A percentile compares a stretch with the other conserved stretches of the same genome.
Conservation (phyloP, 2,329 filamentous ascomycete genomes). For the Scedosporium minutisporum region DNA sequence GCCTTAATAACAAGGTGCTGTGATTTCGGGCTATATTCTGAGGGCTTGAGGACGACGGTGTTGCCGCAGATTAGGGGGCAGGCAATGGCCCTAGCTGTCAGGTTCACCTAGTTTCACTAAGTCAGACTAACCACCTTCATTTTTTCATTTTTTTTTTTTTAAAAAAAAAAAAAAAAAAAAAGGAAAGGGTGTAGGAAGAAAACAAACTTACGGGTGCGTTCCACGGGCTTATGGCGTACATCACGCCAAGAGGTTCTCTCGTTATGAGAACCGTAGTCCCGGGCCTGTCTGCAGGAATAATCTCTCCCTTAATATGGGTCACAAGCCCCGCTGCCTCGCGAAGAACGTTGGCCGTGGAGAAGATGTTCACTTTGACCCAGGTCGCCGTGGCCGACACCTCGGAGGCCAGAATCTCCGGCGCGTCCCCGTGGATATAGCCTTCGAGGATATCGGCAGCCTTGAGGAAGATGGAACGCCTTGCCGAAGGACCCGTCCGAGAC, state of each 20-base stretch:
- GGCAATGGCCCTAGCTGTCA: constrained; percentile 26
- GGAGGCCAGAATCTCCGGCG: constrained; percentile 13
- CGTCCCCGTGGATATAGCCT: constrained; percentile 31
- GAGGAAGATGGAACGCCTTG: constrained; percentile 51
- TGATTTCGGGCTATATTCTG: constrained; percentile 47
- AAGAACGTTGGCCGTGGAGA: constrained; percentile 24
- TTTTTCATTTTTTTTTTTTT: not conserved
- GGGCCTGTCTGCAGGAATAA: constrained; percentile 26
- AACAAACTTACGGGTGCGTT: constrained; percentile 23
- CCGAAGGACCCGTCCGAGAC: constrained; percentile 44
- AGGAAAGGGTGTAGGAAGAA: not conserved
- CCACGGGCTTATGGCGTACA: constrained; percentile 63
- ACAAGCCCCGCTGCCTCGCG: constrained; percentile 30
- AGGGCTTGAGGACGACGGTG: constrained; percentile 54
- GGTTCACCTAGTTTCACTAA: constrained; percentile 12
- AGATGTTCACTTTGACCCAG: constrained; percentile 26
- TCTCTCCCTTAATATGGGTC: constrained; percentile 24
- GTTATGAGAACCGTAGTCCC: constrained; percentile 49
- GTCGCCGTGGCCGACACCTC: constrained; percentile 22
- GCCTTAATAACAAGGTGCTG: constrained; percentile 48
- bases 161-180: not conserved
- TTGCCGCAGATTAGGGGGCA: constrained; percentile 46
- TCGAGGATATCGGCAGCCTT: constrained; percentile 52
- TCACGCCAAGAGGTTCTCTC: constrained; percentile 60
- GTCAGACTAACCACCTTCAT: no score